These are phyloP conservation scores for Pseudomonodictys pantanalensis DNA, from an alignment of 495 filamentous ascomycete species.

Conservation along the genomic window DNA sequence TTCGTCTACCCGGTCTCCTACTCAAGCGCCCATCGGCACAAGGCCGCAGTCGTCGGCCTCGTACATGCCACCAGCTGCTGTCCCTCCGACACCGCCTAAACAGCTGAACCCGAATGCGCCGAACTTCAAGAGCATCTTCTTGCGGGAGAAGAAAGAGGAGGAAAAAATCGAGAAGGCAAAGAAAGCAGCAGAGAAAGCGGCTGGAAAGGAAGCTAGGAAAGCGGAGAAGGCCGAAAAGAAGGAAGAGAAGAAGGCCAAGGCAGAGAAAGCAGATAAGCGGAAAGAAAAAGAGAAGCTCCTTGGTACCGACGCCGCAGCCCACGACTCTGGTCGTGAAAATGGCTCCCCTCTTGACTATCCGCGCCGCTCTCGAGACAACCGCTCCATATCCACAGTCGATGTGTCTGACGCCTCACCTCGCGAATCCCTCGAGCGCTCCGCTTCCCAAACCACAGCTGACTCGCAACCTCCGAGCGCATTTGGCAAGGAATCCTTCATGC, in stretches of 20 bases:
- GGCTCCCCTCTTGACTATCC: slow-evolving; percentile 33
- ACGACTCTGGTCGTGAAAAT: slow-evolving; percentile 25
- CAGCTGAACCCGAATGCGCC: slow-evolving; percentile 43
- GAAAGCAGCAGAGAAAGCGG: slow-evolving; percentile 28
- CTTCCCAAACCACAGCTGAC: slow-evolving; percentile 36
- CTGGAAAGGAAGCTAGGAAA: slow-evolving; percentile 29
- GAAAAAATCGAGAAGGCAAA: slow-evolving; percentile 32
- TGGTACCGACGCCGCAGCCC: slow-evolving; percentile 12
- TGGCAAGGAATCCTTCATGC: slow-evolving; percentile 41
- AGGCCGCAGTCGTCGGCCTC: slow-evolving; percentile 35
- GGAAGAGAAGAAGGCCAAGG: slow-evolving; percentile 28
- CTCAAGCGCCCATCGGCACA: slow-evolving; percentile 43
- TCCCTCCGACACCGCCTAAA: slow-evolving; percentile 23
- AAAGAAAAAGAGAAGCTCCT: slow-evolving; percentile 31
- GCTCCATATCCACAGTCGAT: slow-evolving; percentile 38
- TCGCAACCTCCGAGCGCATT: slow-evolving; percentile 10
- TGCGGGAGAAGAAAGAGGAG: slow-evolving; percentile 28
- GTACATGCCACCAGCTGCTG: slow-evolving; percentile 14
- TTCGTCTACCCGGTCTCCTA: slow-evolving; percentile 31
- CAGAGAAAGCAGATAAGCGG: slow-evolving; percentile 25
- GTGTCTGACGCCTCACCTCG: slow-evolving; percentile 29
- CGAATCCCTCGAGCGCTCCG: slow-evolving; percentile 34
- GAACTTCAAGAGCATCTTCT: slow-evolving; percentile 42
- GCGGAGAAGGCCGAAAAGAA: slow-evolving; percentile 34
- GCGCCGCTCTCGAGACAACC: slow-evolving; percentile 37